phyloP scores from a whole-genome alignment of 208 protist species.

The Trypanosoma rangeli region DNA sequence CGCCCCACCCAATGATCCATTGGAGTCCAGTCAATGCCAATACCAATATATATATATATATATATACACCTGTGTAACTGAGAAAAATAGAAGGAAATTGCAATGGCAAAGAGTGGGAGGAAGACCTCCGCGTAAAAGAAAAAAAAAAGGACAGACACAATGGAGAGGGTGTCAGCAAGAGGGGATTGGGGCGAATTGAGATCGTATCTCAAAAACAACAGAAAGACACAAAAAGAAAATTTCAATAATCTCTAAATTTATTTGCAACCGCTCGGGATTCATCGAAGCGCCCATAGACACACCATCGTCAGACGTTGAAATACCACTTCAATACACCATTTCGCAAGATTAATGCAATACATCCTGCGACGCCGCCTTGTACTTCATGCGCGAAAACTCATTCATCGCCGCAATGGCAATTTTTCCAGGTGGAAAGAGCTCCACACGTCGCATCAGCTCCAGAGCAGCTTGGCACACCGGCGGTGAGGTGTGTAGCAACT shows the following conservation, averaged over 20 bases:
- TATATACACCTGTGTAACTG: neutral
- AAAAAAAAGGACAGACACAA: neutral
- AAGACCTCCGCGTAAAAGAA: neutral
- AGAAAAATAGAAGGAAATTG: neutral
- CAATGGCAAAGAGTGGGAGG: neutral
- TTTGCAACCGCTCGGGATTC: neutral
- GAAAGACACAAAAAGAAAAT: neutral
- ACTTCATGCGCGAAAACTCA: slow-evolving; percentile 66
- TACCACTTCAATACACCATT: neutral
- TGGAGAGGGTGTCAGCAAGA: neutral
- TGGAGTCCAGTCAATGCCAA: neutral
- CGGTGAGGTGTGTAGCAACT: slow-evolving; percentile 53
- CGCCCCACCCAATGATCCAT: slow-evolving; percentile 19
- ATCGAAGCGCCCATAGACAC: neutral
- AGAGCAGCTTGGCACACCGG: slow-evolving; percentile 38
- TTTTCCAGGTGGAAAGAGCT: slow-evolving; percentile 48
- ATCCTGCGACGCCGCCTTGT: slow-evolving; percentile 40
- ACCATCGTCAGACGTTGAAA: neutral
- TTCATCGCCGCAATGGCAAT: slow-evolving; percentile 61
- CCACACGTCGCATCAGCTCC: slow-evolving; percentile 46
- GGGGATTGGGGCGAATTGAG: too few relatives aligned
- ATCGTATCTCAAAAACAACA: neutral
- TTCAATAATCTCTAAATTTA: too few relatives aligned
- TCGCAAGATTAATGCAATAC: neutral
- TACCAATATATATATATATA: neutral